Conservation (phyloP, 2,329 filamentous ascomycete genomes). For the Rhexocercosporidium sp. region DNA sequence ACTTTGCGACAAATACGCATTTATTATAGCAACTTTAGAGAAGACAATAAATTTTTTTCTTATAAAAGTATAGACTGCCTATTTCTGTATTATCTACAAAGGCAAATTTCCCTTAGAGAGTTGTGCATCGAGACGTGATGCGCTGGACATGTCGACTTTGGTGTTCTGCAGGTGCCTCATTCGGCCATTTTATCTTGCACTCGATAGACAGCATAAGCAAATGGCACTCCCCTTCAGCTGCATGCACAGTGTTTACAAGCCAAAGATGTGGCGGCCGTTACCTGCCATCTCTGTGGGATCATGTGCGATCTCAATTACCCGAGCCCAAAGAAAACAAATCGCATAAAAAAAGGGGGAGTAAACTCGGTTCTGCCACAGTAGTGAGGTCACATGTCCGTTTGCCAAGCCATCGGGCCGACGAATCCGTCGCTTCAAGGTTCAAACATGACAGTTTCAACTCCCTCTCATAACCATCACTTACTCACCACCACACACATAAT, state of each 20-base stretch:
- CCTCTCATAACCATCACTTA: background rate
- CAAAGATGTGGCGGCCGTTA: background rate
- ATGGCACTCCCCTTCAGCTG: background rate
- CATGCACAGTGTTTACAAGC: background rate
- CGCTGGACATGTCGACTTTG: too few species aligned
- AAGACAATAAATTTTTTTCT: too few species aligned
- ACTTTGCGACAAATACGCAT: too few species aligned
- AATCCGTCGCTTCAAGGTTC: background rate
- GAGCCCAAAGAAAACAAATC: slow-evolving; percentile 6
- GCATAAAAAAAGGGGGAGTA: background rate
- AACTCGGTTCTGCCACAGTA: background rate
- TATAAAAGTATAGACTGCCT: too few species aligned
- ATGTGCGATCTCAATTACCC: background rate
- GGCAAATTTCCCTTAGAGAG: too few species aligned
- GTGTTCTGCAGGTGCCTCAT: too few species aligned
- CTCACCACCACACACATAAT: slow-evolving; percentile 10
- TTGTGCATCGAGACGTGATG: too few species aligned
- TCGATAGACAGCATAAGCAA: too few species aligned
- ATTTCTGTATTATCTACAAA: too few species aligned
- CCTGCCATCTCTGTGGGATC: background rate
- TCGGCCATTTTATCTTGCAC: too few species aligned
- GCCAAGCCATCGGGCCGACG: slow-evolving; percentile 3
- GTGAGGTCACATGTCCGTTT: background rate
- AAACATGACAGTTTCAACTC: background rate
- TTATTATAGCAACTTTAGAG: too few species aligned